Evolutionary conservation across 1,284 basidiomycete species (phyloP).

Genomic region (Wolfiporia cocos): DNA sequence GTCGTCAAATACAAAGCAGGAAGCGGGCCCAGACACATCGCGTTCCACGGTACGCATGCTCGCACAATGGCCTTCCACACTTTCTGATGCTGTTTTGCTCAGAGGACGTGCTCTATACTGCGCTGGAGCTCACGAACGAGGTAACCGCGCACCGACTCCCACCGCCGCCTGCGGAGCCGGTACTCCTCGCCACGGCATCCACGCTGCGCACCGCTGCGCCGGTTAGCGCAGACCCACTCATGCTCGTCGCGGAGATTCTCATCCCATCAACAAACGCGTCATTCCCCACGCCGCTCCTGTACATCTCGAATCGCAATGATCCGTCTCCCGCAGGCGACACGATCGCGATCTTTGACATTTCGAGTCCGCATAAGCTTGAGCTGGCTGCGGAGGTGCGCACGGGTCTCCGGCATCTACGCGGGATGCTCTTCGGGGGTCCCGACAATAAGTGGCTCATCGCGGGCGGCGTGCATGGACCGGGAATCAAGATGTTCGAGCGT

Average conservation of each 20-base stretch:
- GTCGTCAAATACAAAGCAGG: constrained; percentile 47
- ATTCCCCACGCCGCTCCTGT: constrained; percentile 52
- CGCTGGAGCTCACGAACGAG: constrained; percentile 57
- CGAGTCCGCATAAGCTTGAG: constrained; percentile 18
- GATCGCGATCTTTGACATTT: constrained; percentile 47
- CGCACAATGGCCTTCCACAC: background rate
- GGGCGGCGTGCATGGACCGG: constrained; percentile 26
- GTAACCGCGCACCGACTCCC: constrained; percentile 47
- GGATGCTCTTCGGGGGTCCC: constrained; percentile 30
- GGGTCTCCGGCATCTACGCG: constrained; percentile 30
- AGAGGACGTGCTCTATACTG: constrained; percentile 48
- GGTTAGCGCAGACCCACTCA: constrained; percentile 23
- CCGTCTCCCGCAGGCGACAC: constrained; percentile 49
- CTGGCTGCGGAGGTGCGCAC: constrained; percentile 29
- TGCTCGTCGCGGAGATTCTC: constrained; percentile 40
- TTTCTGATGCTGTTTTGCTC: background rate
- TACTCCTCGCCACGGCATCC: constrained; percentile 34
- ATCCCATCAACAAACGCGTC: constrained; percentile 40
- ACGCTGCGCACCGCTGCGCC: constrained; percentile 38
- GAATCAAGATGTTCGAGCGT: constrained; percentile 30
- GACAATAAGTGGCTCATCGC: constrained; percentile 29
- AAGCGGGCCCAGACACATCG: constrained; percentile 64
- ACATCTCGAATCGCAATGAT: constrained; percentile 65
- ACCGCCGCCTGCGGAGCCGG: constrained; percentile 32
- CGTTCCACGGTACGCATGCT: constrained; percentile 45